Conservation (phyloP, 225 moss, liverwort and hornwort genomes). For the Lunularia cruciata region DNA sequence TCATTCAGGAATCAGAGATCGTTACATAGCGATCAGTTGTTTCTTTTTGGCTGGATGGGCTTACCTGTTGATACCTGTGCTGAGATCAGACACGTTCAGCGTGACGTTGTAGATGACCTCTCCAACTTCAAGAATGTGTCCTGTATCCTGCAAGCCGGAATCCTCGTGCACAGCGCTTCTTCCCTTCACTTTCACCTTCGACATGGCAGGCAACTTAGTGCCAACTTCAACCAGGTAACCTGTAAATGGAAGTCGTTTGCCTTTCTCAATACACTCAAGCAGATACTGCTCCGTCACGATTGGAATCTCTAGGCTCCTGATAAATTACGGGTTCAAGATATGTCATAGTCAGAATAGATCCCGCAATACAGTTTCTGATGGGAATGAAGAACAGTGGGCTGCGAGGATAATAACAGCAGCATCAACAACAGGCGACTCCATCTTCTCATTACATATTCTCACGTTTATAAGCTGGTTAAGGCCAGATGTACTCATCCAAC, state of each 20-base stretch:
- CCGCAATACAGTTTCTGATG: no score
- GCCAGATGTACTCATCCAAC: no score
- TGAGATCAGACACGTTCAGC: conserved; percentile 84
- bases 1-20: no score
- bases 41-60: no score
- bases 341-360: no score
- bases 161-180: conserved; percentile 96
- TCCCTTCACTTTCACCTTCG: conserved; percentile 95
- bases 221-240: conserved; percentile 65
- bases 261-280: conserved; percentile 66
- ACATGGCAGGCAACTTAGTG: conserved; percentile 43
- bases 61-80: conserved; percentile 89
- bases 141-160: conserved; percentile 80
- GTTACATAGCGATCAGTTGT: no score
- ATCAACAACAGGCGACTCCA: no score
- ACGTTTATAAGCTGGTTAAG: no score
- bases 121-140: conserved; percentile 88
- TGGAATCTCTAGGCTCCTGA: conserved; percentile 49
- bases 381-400: no score
- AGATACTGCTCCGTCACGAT: conserved; percentile 86
- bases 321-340: no score
- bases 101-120: conserved; percentile 79
- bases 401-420: no score
- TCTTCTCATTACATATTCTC: no score
- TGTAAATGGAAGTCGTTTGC: conserved; percentile 59